Percentiles rank a stretch among this genome's conserved stretches.
Evolutionary conservation across 192 early-diverging fungal species (phyloP).

Genomic region (Paraglomus occultum): DNA sequence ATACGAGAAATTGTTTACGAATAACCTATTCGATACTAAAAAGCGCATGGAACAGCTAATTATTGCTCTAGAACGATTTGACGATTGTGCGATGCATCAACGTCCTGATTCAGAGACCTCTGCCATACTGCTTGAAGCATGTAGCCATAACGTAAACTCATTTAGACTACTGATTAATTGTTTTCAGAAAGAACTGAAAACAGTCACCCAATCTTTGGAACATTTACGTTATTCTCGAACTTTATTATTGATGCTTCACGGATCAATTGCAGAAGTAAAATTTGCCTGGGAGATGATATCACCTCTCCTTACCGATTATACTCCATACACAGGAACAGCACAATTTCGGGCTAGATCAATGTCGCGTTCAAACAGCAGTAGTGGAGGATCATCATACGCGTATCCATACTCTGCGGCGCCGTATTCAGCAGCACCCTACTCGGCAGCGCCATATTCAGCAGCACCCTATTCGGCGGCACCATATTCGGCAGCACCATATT

Average conservation of each 20-base stretch:
- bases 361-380: slow-evolving; percentile 30
- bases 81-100: slow-evolving; percentile 32
- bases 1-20: slow-evolving; percentile 40
- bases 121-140: slow-evolving; percentile 34
- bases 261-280: slow-evolving; percentile 42
- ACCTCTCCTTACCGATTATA: slow-evolving; percentile 38
- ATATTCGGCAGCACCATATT: slow-evolving; percentile 26
- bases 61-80: slow-evolving; percentile 38
- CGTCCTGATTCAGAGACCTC: slow-evolving; percentile 35
- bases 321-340: slow-evolving; percentile 23
- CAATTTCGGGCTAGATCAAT: slow-evolving; percentile 28
- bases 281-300: slow-evolving; percentile 43
- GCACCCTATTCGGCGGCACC: slow-evolving; percentile 13
- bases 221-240: slow-evolving; percentile 38
- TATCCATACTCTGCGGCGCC: neutral
- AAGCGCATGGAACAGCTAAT: slow-evolving; percentile 39
- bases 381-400: slow-evolving; percentile 5
- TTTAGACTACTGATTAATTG: slow-evolving; percentile 37
- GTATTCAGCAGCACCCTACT: slow-evolving; percentile 3
- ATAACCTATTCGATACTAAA: slow-evolving; percentile 37
- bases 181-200: slow-evolving; percentile 38
- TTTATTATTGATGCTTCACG: slow-evolving; percentile 43
- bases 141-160: slow-evolving; percentile 34
- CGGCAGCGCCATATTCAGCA: neutral
- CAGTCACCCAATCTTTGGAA: slow-evolving; percentile 37